A percentile compares a stretch with the other conserved stretches of the same genome.
phyloP scores from a whole-genome alignment of 768 basidiomycete species.

The Saitozyma podzolica region DNA sequence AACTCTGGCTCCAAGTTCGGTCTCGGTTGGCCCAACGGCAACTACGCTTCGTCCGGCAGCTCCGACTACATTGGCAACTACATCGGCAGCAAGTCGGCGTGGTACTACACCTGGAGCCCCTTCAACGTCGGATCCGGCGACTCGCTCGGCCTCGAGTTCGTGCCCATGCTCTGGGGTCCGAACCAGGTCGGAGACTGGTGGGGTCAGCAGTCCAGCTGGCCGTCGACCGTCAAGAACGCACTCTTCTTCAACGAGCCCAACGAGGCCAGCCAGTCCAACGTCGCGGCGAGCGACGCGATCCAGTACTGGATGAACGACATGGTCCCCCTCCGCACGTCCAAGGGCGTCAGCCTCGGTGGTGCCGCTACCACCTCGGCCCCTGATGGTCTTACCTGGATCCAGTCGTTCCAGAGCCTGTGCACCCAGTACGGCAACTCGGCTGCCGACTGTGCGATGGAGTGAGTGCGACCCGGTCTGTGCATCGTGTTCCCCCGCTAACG shows the following conservation, averaged over 20 bases:
- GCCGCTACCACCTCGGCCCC: constrained; percentile 70
- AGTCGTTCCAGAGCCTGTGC: constrained; percentile 62
- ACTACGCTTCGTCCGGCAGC: constrained; percentile 47
- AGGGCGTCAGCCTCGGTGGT: constrained; percentile 63
- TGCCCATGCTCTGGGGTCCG: constrained; percentile 74
- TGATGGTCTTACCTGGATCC: constrained; percentile 66
- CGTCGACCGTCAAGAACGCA: constrained; percentile 54
- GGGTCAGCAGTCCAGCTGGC: constrained; percentile 57
- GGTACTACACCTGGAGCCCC: constrained; percentile 70
- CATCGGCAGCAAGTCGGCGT: constrained; percentile 55
- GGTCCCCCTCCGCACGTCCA: constrained; percentile 58
- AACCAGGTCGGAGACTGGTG: constrained; percentile 53
- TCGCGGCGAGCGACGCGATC: constrained; percentile 60
- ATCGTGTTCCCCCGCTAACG: neutral
- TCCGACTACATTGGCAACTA: constrained; percentile 59
- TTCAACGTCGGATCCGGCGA: constrained; percentile 55
- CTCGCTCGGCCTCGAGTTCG: constrained; percentile 59
- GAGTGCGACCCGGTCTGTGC: neutral
- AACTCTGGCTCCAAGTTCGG: constrained; percentile 59
- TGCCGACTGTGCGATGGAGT: constrained; percentile 52
- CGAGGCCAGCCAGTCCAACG: constrained; percentile 63
- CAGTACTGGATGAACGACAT: constrained; percentile 65
- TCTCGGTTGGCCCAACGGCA: constrained; percentile 67
- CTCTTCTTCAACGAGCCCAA: constrained; percentile 79
- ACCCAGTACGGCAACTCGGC: constrained; percentile 32